Evolutionary conservation across 495 filamentous ascomycete genomes (phyloP).

Genomic region (Neurospora pannonica): DNA sequence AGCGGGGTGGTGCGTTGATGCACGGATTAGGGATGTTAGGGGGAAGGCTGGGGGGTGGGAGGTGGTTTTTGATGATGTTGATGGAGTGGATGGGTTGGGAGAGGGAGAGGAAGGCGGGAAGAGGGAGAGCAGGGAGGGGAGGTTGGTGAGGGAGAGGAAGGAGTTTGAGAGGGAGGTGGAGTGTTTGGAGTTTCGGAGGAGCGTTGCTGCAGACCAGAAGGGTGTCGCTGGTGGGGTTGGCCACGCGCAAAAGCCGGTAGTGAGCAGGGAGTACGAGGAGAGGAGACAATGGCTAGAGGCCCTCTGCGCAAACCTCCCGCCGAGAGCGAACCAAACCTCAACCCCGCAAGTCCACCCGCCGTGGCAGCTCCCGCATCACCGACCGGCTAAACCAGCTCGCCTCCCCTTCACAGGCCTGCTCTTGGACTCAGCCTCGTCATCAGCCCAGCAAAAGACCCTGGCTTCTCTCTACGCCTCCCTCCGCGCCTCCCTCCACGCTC

Average conservation of each 20-base stretch:
- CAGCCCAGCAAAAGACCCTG: constrained; percentile 13
- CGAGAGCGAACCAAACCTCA: not conserved
- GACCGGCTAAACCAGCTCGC: not conserved
- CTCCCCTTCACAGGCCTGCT: constrained; percentile 5
- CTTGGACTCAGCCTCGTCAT: constrained; percentile 6
- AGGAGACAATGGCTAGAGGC: fast-evolving
- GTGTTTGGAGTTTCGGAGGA: not conserved
- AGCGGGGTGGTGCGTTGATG: not conserved
- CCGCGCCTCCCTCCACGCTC: not conserved
- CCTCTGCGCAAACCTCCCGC: not conserved
- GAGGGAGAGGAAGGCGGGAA: not conserved
- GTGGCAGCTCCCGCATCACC: constrained; percentile 11
- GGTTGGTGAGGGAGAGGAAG: not conserved
- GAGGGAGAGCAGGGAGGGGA: not conserved
- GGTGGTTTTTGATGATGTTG: not conserved
- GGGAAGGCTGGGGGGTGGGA: not conserved
- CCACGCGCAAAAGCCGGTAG: not conserved
- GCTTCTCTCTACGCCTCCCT: not conserved
- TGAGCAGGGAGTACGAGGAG: not conserved
- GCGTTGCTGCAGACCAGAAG: not conserved
- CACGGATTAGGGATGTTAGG: not conserved
- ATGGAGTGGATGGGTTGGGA: not conserved
- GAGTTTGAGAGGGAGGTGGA: not conserved
- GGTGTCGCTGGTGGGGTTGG: not conserved
- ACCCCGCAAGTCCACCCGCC: constrained; percentile 1